Evolutionary conservation across 495 filamentous ascomycete species (phyloP).

Genomic region (Amorphotheca resinae): DNA sequence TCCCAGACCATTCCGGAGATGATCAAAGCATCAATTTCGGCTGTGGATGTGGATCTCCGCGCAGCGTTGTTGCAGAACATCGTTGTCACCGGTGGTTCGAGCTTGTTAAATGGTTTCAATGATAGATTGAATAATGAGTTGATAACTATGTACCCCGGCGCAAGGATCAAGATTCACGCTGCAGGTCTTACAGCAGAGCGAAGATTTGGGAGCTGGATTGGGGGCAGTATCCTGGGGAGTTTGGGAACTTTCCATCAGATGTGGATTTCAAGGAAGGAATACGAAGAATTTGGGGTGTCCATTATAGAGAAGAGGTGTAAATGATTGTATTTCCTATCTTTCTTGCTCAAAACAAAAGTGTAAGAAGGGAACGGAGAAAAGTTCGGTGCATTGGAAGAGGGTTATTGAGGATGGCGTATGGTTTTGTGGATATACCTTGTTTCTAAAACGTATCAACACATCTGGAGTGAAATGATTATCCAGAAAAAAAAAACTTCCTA

Average conservation of each 20-base stretch:
- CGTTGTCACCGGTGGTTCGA: slow-evolving; percentile 83
- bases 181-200: slow-evolving; percentile 77
- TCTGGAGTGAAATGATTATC: too few species aligned
- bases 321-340: slow-evolving; percentile 25
- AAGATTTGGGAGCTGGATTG: slow-evolving; percentile 87
- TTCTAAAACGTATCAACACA: too few species aligned
- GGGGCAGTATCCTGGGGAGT: slow-evolving; percentile 89
- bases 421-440: slow-evolving; percentile 6
- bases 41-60: slow-evolving; percentile 82
- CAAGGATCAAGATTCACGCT: slow-evolving; percentile 71
- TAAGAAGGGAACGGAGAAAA: background rate
- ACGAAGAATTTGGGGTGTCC: slow-evolving; percentile 58
- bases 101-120: slow-evolving; percentile 75
- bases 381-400: background rate
- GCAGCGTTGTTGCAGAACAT: slow-evolving; percentile 72
- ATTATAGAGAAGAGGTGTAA: slow-evolving; percentile 74
- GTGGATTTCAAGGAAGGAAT: slow-evolving; percentile 88
- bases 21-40: slow-evolving; percentile 61
- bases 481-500: too few species aligned
- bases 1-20: slow-evolving; percentile 68
- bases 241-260: slow-evolving; percentile 98
- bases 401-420: slow-evolving; percentile 2
- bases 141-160: slow-evolving; percentile 60
- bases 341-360: background rate
- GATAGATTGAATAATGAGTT: slow-evolving; percentile 81